Base-by-base conservation (phyloP, 805 yeast genomes). In the Schwanniomyces sp. region DNA sequence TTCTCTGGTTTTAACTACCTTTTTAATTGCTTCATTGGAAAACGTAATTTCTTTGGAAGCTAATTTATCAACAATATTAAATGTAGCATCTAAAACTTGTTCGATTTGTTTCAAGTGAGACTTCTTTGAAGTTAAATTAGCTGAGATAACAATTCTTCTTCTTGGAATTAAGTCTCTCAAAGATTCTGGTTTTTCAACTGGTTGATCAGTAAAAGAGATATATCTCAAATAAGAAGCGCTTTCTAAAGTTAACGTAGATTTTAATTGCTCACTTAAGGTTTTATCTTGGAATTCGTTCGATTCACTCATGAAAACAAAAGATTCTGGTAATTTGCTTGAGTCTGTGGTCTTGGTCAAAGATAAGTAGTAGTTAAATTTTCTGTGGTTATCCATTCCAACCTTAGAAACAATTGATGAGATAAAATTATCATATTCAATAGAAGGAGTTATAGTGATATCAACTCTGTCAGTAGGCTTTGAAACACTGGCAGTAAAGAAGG, bases 231-330 rank as follows among this genome's bases (percentile, higher is more conserved):
- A 69, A 5, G 72, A 59, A 27, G 81, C 69, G 28, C 73, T 72
- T 26, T 71, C 67, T 45, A 85, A 63, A 41, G 76, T 75, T 51
- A 70, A 63, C n/a, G 65, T 55, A 10, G 50, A 50, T 34, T 57
- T 57, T 45, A 74, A 65, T 51, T 78, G 79, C 25, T 72, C 70
- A 44, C 82, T 76, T 54, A 78, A 75, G 44, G 88, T 70, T 48
- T 80, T 71, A 5, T 82, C 89, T 54, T 85, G 90, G 71, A 88
- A 76, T 64, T 92, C 98, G 51, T 84, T 77, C 48, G 82, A 82
- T 75, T 94, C 99, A 57, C 87, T 76, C 98, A 94, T 91, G 70
- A 81, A 89, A 25, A 89, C 96, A 61, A 78, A 88, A 53, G 86
- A 82, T 40, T 70, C 57, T 30, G 97, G 96, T 57, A 92, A 74